A percentile compares a stretch with the other conserved stretches of the same genome.
Conservation (phyloP, 148 eudicot genomes). For the Silene latifolia region DNA sequence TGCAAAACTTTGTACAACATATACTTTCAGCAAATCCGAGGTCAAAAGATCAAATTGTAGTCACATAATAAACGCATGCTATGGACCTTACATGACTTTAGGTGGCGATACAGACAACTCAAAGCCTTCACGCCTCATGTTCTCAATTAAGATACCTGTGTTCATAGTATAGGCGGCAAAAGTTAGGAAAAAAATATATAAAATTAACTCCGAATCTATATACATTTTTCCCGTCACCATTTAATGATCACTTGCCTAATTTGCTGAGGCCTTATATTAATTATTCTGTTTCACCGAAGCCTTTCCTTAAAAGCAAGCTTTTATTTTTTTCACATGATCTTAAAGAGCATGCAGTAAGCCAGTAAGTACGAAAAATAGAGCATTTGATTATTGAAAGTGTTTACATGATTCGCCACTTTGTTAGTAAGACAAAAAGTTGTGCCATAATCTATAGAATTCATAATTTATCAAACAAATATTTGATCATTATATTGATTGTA, state of each 20-base stretch:
- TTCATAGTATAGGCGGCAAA: slow-evolving; percentile 1
- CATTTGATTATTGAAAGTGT: background rate
- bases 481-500: background rate
- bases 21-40: background rate
- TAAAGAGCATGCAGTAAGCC: background rate
- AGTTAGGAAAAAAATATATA: slow-evolving; percentile 13
- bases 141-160: slow-evolving; percentile 93
- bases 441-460: background rate
- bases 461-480: background rate
- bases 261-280: background rate
- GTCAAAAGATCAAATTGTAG: background rate
- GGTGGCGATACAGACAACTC: slow-evolving; percentile 98
- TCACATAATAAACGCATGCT: slow-evolving; percentile 3
- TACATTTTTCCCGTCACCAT: background rate
- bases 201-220: background rate
- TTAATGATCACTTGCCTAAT: background rate
- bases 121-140: slow-evolving; percentile 99
- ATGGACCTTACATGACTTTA: slow-evolving; percentile 80
- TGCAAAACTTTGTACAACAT: background rate
- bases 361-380: background rate
- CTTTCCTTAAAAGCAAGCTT: background rate
- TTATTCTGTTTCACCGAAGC: background rate
- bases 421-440: background rate
- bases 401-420: background rate
- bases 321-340: background rate